Base-by-base conservation (phyloP, 805 yeast species). In the Saccharomyces jurei region DNA sequence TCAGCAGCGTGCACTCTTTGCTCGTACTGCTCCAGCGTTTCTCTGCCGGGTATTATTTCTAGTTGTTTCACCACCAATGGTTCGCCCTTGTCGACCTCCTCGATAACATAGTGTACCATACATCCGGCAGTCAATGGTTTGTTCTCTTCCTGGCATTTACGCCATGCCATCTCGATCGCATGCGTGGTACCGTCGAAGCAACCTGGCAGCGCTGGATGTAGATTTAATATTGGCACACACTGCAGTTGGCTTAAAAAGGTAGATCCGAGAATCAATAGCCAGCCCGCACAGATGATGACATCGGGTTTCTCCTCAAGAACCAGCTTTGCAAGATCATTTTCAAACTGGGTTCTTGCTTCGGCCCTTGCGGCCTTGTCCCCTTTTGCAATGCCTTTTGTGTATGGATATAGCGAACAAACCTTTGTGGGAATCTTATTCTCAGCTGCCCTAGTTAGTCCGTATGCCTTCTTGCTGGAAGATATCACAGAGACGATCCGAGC, bases 161-260 rank as follows among this genome's bases (percentile, higher is more conserved):
- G 77, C 92, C 95, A 94, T 0, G 97, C 96, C 65, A 98, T 77
- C 63, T 94, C 97, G 56, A 94, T 94, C 10, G 99, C 98, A 72
- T 89, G 90, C 2, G 72, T 69, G 10, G 96, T 92, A 4, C 99
- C 99, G 55, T 92, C 98, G 75, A 92, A 94, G 4, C 90, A 90
- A 28, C 96, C 96, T 0, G 99, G 99, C 56, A 94, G 80, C 0
- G 99, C 98, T 4, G 99, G 99, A 69, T 94, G 99, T 56, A 94
- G 75, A 66, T 94, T 94, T 64, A 94, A 90, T 58, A 94, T 91
- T 41, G 91, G 88, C 29, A 90, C 78, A 2, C 77, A 68, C 51
- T 76, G 81, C 32, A 91, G 70, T 2, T 91, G 90, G 44, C 74
- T 72, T 56, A 94, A 75, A 60, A 89, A 90, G 22, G 81, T 76